phyloP scores from a whole-genome alignment of 306 rosid genomes.

The Bauhinia variegata region DNA sequence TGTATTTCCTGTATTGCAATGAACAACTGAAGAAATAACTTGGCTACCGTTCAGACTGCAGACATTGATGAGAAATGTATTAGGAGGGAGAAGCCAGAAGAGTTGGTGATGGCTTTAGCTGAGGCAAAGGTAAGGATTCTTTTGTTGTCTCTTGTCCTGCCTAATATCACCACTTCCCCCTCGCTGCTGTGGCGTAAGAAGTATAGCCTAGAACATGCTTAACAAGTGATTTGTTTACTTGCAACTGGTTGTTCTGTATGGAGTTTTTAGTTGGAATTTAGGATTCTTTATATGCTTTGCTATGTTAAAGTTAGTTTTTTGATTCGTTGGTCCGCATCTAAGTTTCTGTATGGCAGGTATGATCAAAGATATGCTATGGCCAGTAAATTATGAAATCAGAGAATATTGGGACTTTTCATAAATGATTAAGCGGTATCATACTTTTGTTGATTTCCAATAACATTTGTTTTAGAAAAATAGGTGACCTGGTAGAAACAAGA shows the following conservation, averaged over 20 bases:
- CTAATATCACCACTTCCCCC: neutral
- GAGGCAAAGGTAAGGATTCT: constrained; percentile 74
- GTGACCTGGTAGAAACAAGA: too few species aligned
- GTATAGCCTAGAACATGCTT: neutral
- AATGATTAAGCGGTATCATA: neutral
- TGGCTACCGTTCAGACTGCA: constrained; percentile 62
- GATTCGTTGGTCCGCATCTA: too few species aligned
- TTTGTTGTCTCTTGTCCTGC: neutral
- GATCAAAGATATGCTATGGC: too few species aligned
- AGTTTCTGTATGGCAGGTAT: too few species aligned
- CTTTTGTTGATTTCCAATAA: constrained; percentile 9
- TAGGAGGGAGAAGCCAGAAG: constrained; percentile 79
- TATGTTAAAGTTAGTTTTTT: too few species aligned
- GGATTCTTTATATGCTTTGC: too few species aligned
- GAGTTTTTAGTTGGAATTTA: neutral
- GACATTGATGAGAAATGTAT: constrained; percentile 83
- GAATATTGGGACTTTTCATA: constrained; percentile 1
- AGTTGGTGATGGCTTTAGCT: constrained; percentile 77
- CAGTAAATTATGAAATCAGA: neutral
- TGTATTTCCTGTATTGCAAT: constrained; percentile 16
- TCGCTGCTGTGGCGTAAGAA: constrained; percentile 8
- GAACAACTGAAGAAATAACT: constrained; percentile 19
- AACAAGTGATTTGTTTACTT: neutral
- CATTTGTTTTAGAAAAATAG: neutral
- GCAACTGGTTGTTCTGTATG: neutral